Evolutionary conservation across 768 basidiomycete species (phyloP).

Genomic region (Rhizopogon roseolus): DNA sequence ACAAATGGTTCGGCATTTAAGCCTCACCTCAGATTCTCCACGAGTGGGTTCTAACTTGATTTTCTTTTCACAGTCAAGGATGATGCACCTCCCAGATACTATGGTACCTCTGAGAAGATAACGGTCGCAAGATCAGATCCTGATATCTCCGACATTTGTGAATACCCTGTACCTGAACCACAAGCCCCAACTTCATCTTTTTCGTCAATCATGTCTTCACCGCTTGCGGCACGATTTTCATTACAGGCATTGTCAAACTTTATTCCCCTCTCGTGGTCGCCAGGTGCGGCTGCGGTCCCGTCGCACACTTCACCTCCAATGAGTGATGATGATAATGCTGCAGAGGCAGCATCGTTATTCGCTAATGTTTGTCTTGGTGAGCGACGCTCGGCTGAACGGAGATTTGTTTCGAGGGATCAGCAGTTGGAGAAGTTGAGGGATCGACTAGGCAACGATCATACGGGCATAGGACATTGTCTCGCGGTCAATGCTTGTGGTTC

Average conservation of each 20-base stretch:
- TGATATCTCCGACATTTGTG: slow-evolving; percentile 12
- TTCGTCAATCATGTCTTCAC: slow-evolving; percentile 46
- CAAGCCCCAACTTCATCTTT: slow-evolving; percentile 33
- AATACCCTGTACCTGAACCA: slow-evolving; percentile 18
- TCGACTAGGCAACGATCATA: slow-evolving; percentile 42
- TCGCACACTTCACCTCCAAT: slow-evolving; percentile 19
- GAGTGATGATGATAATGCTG: slow-evolving; percentile 2
- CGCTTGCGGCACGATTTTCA: slow-evolving; percentile 52
- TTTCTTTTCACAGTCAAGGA: slow-evolving; percentile 31
- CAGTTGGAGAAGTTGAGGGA: slow-evolving; percentile 61
- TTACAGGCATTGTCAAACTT: slow-evolving; percentile 58
- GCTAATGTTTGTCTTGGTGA: slow-evolving; percentile 6
- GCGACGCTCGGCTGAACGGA: slow-evolving; percentile 19
- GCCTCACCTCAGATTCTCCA: slow-evolving; percentile 41
- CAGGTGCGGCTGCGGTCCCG: slow-evolving; percentile 29
- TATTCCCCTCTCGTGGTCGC: slow-evolving; percentile 51
- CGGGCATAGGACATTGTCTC: slow-evolving; percentile 13
- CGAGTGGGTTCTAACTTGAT: slow-evolving; percentile 60
- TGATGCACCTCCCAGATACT: slow-evolving; percentile 33
- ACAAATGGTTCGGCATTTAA: slow-evolving; percentile 62
- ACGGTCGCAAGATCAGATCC: slow-evolving; percentile 4
- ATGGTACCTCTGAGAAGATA: slow-evolving; percentile 23
- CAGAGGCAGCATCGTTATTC: slow-evolving; percentile 8
- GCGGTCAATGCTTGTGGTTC: slow-evolving; percentile 25
- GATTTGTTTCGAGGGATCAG: slow-evolving; percentile 56